Evolutionary conservation across 2,329 filamentous ascomycete species (phyloP).

Genomic region (Penicillium glabrum): DNA sequence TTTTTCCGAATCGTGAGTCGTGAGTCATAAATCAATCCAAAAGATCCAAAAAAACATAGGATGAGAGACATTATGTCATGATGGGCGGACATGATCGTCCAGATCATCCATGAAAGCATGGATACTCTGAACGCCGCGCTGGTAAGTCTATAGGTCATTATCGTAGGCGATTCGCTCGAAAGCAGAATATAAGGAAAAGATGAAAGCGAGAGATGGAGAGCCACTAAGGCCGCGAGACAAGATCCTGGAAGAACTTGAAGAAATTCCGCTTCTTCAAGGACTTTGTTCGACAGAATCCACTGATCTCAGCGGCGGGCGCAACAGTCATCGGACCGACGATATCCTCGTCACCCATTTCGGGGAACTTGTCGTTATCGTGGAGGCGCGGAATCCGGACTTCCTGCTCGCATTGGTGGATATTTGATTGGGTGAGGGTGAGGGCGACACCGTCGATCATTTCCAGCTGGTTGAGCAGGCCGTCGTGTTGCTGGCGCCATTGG

Average conservation of each 20-base stretch:
- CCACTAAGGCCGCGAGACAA: constrained; percentile 35
- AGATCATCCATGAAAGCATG: neutral
- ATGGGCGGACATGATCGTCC: constrained; percentile 4
- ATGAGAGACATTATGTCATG: constrained; percentile 33
- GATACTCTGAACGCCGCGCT: constrained; percentile 9
- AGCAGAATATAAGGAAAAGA: constrained; percentile 2
- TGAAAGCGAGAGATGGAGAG: neutral
- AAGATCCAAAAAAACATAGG: constrained; percentile 2
- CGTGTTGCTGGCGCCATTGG: constrained; percentile 70
- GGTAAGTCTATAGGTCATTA: constrained; percentile 30
- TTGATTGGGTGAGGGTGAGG: constrained; percentile 40
- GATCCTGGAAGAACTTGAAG: constrained; percentile 45
- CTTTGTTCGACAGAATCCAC: constrained; percentile 39
- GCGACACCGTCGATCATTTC: constrained; percentile 34
- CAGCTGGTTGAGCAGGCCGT: constrained; percentile 59
- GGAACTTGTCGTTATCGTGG: constrained; percentile 73
- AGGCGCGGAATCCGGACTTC: constrained; percentile 47
- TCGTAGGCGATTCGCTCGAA: constrained; percentile 16
- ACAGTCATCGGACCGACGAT: constrained; percentile 89
- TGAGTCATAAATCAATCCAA: constrained; percentile 23
- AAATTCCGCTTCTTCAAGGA: constrained; percentile 45
- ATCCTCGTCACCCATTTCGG: constrained; percentile 81
- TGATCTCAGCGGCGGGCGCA: constrained; percentile 44
- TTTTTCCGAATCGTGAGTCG: constrained; percentile 27
- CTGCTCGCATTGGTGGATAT: constrained; percentile 48